Base-by-base conservation (phyloP, 2,329 filamentous ascomycete genomes). In the Diplodia intermedia region DNA sequence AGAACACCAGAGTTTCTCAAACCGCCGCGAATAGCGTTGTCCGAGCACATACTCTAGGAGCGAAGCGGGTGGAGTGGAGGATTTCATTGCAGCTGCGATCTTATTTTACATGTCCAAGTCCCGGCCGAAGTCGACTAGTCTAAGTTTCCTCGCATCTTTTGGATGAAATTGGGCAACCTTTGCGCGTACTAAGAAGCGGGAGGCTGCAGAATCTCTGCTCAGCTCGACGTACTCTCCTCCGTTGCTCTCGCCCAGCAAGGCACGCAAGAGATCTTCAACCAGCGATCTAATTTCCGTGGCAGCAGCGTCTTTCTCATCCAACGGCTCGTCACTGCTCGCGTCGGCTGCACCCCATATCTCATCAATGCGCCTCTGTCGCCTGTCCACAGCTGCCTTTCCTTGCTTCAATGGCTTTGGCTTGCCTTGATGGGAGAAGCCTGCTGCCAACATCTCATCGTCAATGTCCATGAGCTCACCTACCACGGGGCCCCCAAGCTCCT, bases 401-500 rank as follows among this genome's bases (percentile, higher is more conserved):
- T 49, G 57, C 68, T 82, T 84, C 0, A 78, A 75, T 63, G 81
- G 74, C 69, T 78, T 81, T 15, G 75, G 71, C 56, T 77, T 84
- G 18, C 85, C 85, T 70, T 83, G 81, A 50, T 79, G 79, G 3
- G 83, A 86, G 75, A 86, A 86, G n/a, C 85, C 85, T 31, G 81
- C 80, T 65, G 82, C 82, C 50, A 86, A 77, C 8, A 77, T 82
- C 14, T 80, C 86, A 54, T 90, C 85, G 9, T 82, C 85, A 72
- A 82, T 89, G 79, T 91, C 88, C 74, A 90, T 83, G 72, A 90
- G 83, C 71, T 92, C 90, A 3, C 93, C 91, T 0, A 94, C 91
- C 12, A 93, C 90, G 0, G 93, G 92, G 0, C 93, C 92, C 8
- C 93, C 93, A 1, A 94, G 84, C 74, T 93, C 91, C 79, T 96